phyloP scores from a whole-genome alignment of 2,329 filamentous ascomycete species.

The Exophiala alcalophila region DNA sequence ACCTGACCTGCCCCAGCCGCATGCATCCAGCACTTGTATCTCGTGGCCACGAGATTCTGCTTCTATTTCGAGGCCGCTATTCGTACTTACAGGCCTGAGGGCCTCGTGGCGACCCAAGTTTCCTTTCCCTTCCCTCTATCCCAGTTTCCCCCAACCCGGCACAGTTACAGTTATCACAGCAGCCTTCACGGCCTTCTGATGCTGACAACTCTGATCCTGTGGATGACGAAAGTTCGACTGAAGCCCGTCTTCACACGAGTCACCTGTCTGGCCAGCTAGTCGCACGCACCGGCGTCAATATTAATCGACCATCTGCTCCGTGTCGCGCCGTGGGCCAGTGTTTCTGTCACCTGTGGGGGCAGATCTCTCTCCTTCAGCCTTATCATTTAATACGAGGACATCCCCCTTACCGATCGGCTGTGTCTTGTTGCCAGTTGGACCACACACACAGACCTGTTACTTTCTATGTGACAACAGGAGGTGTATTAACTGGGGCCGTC shows the following conservation, averaged over 20 bases:
- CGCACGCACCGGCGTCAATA: too few species aligned
- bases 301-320: too few species aligned
- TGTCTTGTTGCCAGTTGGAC: constrained; percentile 11
- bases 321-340: constrained; percentile 2
- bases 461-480: too few species aligned
- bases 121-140: constrained; percentile 3
- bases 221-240: constrained; percentile 15
- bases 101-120: constrained; percentile 18
- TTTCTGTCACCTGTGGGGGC: constrained; percentile 17
- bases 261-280: too few species aligned
- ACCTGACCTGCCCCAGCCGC: constrained; percentile 19
- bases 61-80: constrained; percentile 18
- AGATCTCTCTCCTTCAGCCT: constrained; percentile 21
- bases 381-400: constrained; percentile 21
- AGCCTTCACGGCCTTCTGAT: constrained; percentile 6
- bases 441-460: too few species aligned
- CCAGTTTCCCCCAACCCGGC: constrained; percentile 6
- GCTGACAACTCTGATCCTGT: constrained; percentile 16
- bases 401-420: constrained; percentile 2
- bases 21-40: too few species aligned
- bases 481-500: too few species aligned
- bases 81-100: constrained; percentile 16
- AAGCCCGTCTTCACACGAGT: constrained; percentile 12
- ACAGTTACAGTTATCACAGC: constrained; percentile 13
- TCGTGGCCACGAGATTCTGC: constrained; percentile 14